Conservation (phyloP, 2,329 filamentous ascomycete species). For the Teratosphaeriaceae sp. region DNA sequence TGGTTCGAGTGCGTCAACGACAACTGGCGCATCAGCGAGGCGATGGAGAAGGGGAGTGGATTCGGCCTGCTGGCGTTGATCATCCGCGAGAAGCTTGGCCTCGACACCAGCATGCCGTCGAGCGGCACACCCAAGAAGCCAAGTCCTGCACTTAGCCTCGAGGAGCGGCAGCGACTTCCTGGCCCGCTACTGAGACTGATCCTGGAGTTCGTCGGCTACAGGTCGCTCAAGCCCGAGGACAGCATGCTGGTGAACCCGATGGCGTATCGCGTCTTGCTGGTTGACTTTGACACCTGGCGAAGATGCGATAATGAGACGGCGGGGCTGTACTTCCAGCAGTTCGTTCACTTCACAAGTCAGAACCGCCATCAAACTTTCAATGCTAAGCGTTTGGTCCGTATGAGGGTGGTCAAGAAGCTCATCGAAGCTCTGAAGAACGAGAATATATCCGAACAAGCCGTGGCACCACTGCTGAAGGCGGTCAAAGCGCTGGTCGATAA, state of each 20-base stretch:
- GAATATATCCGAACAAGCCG: slow-evolving; percentile 61
- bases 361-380: slow-evolving; percentile 95
- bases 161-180: slow-evolving; percentile 48
- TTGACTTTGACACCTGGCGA: slow-evolving; percentile 92
- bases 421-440: slow-evolving; percentile 88
- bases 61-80: slow-evolving; percentile 83
- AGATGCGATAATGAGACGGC: slow-evolving; percentile 70
- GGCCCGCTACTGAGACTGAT: slow-evolving; percentile 65
- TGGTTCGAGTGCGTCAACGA: slow-evolving; percentile 79
- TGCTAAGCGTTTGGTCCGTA: slow-evolving; percentile 73
- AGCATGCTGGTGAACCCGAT: slow-evolving; percentile 95
- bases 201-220: slow-evolving; percentile 83
- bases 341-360: slow-evolving; percentile 76
- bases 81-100: slow-evolving; percentile 72
- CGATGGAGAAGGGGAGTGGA: slow-evolving; percentile 93
- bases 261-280: slow-evolving; percentile 83
- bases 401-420: slow-evolving; percentile 86
- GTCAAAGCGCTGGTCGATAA: slow-evolving; percentile 74
- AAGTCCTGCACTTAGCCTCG: slow-evolving; percentile 17
- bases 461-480: slow-evolving; percentile 70
- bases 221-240: slow-evolving; percentile 68
- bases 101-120: slow-evolving; percentile 25
- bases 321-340: slow-evolving; percentile 88
- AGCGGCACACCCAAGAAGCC: slow-evolving; percentile 17
- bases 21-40: slow-evolving; percentile 96